These are phyloP conservation scores for Eucalyptus globulus DNA, from an alignment of 345 rosid genomes.

Conservation along the genomic window DNA sequence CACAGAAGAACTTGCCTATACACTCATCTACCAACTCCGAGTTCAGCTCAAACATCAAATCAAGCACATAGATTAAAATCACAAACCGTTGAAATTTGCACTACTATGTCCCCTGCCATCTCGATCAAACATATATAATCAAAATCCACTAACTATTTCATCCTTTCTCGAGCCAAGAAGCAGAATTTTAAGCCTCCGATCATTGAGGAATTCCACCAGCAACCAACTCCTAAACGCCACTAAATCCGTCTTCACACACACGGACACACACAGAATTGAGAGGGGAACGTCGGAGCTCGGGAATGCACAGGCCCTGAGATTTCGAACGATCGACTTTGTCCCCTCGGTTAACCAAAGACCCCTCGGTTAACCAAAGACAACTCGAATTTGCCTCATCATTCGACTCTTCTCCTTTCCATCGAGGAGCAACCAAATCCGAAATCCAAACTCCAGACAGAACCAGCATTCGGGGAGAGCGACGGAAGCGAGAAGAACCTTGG, in stretches of 20 bases:
- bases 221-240: background rate
- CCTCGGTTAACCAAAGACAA: too few relatives aligned
- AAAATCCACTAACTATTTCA: background rate
- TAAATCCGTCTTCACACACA: background rate
- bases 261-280: background rate
- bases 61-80: background rate
- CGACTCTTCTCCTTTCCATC: background rate
- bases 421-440: background rate
- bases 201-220: background rate
- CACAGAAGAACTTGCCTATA: background rate
- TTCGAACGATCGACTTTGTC: background rate
- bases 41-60: background rate
- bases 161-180: background rate
- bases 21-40: background rate
- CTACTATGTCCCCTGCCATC: background rate
- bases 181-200: background rate
- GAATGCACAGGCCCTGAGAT: background rate
- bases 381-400: background rate
- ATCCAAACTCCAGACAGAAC: background rate
- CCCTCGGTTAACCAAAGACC: background rate
- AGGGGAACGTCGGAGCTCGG: background rate
- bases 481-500: slow-evolving; percentile 35
- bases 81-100: background rate
- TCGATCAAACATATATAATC: background rate
- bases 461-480: background rate